Base-by-base conservation (phyloP, 2,329 filamentous ascomycete species). In the Apiospora phragmitis region DNA sequence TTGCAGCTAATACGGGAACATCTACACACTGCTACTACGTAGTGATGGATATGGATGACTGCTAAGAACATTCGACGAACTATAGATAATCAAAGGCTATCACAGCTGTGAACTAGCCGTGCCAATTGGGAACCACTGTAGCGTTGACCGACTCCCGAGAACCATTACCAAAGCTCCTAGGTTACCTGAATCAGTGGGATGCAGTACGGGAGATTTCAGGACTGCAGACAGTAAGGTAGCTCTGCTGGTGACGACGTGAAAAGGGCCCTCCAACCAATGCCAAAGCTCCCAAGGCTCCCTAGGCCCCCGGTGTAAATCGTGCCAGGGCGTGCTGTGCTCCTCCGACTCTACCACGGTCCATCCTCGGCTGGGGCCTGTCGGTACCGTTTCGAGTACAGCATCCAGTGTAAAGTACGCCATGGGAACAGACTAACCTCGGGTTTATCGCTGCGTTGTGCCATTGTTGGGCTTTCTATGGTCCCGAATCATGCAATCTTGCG, bases 171-270 rank as follows among this genome's bases (percentile, higher is more conserved):
- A 38, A 62, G 55, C n/a, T 62, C 32, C 29, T 62, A 38, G 9
- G 9, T 12, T 41, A n/a, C 55, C 29, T 62, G 55, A 62, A 38
- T 62, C 55, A 62, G 55, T 62, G 29, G 29, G 16, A 38, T 62
- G 55, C 55, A 62, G 55, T 62, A 62, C n/a, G 55, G 32, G 55
- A 62, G 32, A 62, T 62, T 62, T 62, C 55, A 62, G 55, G 55
- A 62, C 8, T 62, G 29, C 29, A 62, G 55, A 38, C 29, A 35
- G 55, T 29, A 32, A 35, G 55, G 55, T 62, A 35, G 29, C 55
- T 59, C 29, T 16, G 26, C 18, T 38, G 55, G 29, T 62, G 11
- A 8, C 38, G 55, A n/a, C 29, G 55, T 35, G 55, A 38, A 62
- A 38, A n/a, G 32, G 51, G 14, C 14, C 49, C 51, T 16, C 29